A percentile compares a stretch with the other conserved stretches of the same genome.
Conservation (phyloP, 148 eudicot genomes). For the Rhododendron henanense region DNA sequence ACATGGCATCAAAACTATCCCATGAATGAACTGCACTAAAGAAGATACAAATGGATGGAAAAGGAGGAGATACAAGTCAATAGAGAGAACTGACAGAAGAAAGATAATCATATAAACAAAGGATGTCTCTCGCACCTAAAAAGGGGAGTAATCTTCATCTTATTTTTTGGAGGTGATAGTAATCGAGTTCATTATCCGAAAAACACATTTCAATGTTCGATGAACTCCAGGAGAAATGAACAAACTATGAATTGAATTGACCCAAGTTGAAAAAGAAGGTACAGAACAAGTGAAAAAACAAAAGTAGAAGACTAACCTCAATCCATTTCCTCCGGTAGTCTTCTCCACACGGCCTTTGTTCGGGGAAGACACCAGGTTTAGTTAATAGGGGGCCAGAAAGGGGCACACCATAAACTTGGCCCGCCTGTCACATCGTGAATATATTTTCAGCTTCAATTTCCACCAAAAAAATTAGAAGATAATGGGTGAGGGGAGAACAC, state of each 20-base stretch:
- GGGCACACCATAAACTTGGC: constrained; percentile 97
- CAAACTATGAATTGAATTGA: not conserved
- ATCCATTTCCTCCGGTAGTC: constrained; percentile 93
- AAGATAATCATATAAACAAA: not conserved
- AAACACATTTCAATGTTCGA: not conserved
- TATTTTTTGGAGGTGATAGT: not conserved
- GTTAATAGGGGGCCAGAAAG: constrained; percentile 73
- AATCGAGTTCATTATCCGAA: not conserved
- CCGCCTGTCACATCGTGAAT: constrained; percentile 57
- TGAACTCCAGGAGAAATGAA: not conserved
- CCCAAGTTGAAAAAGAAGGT: not conserved
- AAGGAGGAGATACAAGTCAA: not conserved
- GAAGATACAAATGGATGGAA: not conserved
- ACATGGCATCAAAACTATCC: not conserved
- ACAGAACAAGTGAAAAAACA: not conserved
- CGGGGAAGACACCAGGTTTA: constrained; percentile 73
- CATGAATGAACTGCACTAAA: not conserved
- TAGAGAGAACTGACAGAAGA: not conserved
- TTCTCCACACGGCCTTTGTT: constrained; percentile 82
- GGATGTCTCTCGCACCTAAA: not conserved
- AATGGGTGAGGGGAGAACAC: not conserved
- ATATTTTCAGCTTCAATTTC: constrained; percentile 11
- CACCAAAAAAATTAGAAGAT: constrained; percentile 12
- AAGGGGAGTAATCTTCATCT: not conserved
- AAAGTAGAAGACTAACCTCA: constrained; percentile 57